Base-by-base conservation (phyloP, 129 eudicot species). In the Daucus carota region DNA sequence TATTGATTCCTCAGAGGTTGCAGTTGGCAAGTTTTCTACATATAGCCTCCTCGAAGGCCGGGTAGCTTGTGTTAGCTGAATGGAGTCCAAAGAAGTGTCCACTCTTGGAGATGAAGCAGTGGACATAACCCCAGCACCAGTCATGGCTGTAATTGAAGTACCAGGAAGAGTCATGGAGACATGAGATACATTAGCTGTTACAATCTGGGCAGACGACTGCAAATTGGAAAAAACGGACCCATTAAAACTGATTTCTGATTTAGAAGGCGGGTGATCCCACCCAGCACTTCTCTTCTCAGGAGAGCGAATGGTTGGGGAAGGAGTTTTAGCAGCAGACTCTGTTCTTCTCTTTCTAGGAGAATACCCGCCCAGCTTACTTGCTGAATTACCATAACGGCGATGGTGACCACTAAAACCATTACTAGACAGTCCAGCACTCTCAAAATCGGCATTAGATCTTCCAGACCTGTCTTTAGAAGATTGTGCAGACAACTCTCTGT, bases 51-150 rank as follows among this genome's bases (percentile, higher is more conserved):
- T 91, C 90, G 85, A 87, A 71, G 99, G 99, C 63, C 99, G 84
- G 70, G 99, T 95, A 12, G 99, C 94, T 89, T 95, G 96, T 26
- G 99, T 95, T 80, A 95, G 85, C 87, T 95, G 99, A 74, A 95
- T 76, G 8, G 97, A 86, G 83, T 95, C 99, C 81, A 89, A 75
- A 13, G 94, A 70, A 18, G 85, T 85, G 72, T 85, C 85, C 81
- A 85, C 77, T 74, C 75, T 81, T 32, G 73, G 74, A 59, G 85
- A 74, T 43, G 84, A 72, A 78, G 68, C 69, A 73, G 83, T 77
- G 62, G 86, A 72, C 62, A 79, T 60, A 79, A 84, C 45, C 68
- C 90, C 89, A 72, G 71, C 72, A 16, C 72, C 79, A 75, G 92
- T 81, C 60, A 73, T 86, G 33, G 77, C 76, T 38, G 80, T 44